Base-by-base conservation (phyloP, 2,329 filamentous ascomycete species). In the Tolypocladium endophyticum region DNA sequence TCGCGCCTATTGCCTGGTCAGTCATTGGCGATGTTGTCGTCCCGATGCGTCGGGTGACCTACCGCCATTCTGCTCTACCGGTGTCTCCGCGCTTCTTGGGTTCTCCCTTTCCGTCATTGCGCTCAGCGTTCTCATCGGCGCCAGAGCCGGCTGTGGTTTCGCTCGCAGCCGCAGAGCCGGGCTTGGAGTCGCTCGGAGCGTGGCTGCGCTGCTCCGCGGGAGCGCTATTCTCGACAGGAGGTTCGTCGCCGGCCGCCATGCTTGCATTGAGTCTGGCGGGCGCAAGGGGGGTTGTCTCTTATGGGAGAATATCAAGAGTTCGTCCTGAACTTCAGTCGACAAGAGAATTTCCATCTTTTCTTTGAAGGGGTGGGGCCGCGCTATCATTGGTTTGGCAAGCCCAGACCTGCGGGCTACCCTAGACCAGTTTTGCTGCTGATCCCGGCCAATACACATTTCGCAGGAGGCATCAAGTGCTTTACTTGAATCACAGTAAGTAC, bases 1-100 rank as follows among this genome's bases (percentile, higher is more conserved):
- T 72, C 62, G 38, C 74, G 72, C 56, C 73, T 76, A 66, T 41
- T 38, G 61, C 61, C 72, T 71, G 59, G 70, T 76, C 69, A 73
- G 73, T 67, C 64, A 64, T 69, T 70, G 69, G 67, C 57, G 59
- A 36, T 55, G 43, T 55, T 43, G 56, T 33, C n/a, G 43, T 38
- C 25, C 11, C 20, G 14, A 35, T 38, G 38, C 33, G 39, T 35
- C 18, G 33, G 12, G 20, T 18, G 3, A 59, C 61, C 41, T 59
- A 65, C 64, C 59, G 63, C 50, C 60, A 58, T 56, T 64, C 64
- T 57, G 64, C 64, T 50, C 71, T 65, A 28, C 72, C 72, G 35
- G 66, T 67, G 55, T 71, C 70, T 39, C 63, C 66, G 52, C 69
- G 58, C 59, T 57, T 58, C 43, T 58, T 64, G 56, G 56, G 45